Evolutionary conservation across 2,329 filamentous ascomycete genomes (phyloP).

Genomic region (Penicillium frequentans): DNA sequence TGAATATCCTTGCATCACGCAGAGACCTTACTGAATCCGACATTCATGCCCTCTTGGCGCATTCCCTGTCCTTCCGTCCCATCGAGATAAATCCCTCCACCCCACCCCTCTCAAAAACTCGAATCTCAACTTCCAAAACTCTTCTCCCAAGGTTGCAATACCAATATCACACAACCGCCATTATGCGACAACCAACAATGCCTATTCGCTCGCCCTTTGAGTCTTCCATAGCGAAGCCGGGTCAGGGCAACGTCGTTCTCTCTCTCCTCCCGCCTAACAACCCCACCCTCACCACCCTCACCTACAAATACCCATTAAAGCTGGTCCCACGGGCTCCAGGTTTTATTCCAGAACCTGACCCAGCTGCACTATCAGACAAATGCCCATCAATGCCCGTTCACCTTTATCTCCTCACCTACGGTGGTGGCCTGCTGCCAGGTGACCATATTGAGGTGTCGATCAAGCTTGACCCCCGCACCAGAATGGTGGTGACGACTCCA

Average conservation of each 20-base stretch:
- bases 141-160: not conserved
- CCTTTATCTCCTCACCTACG: conserved; percentile 90
- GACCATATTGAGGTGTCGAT: conserved; percentile 76
- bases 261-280: conserved; percentile 68
- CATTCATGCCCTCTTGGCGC: conserved; percentile 12
- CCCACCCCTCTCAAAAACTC: conserved; percentile 1
- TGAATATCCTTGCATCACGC: conserved; percentile 5
- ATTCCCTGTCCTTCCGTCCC: conserved; percentile 3
- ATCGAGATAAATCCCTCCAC: conserved; percentile 10
- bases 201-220: conserved; percentile 69
- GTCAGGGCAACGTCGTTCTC: conserved; percentile 75
- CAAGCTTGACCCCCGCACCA: conserved; percentile 62
- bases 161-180: conserved; percentile 8
- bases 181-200: conserved; percentile 27
- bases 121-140: conserved; percentile 3
- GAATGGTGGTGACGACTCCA: conserved; percentile 61
- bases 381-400: conserved; percentile 60
- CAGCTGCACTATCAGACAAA: conserved; percentile 17
- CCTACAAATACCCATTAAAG: conserved; percentile 93
- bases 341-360: conserved; percentile 53
- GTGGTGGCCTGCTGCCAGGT: conserved; percentile 86
- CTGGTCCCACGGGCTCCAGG: conserved; percentile 77
- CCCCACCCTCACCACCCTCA: conserved; percentile 71
- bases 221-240: conserved; percentile 69
- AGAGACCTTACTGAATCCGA: conserved; percentile 5